phyloP scores from a whole-genome alignment of 2,329 filamentous ascomycete species.

The Beauveria rudraprayagi region DNA sequence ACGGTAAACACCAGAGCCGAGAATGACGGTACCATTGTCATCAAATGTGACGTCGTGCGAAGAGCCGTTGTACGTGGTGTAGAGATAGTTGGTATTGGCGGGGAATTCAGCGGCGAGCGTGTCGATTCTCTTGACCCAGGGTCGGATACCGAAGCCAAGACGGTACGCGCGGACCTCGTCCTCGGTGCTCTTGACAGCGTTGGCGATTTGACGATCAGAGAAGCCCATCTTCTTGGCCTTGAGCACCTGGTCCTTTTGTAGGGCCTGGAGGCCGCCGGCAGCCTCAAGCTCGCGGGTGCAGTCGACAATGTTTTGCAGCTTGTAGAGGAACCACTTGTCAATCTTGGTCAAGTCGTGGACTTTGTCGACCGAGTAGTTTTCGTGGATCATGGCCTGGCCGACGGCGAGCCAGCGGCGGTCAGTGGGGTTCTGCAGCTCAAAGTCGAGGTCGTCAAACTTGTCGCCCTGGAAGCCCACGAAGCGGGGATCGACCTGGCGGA shows the following conservation, averaged over 20 bases:
- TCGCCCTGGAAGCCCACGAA: constrained; percentile 93
- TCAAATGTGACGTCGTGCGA: constrained; percentile 91
- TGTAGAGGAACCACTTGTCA: constrained; percentile 98
- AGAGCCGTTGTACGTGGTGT: constrained; percentile 95
- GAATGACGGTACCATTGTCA: constrained; percentile 80
- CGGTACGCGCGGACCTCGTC: constrained; percentile 81
- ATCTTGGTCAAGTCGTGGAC: constrained; percentile 96
- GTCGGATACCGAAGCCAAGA: constrained; percentile 78
- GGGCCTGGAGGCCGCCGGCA: constrained; percentile 69
- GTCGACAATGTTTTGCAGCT: constrained; percentile 94
- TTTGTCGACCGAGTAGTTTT: constrained; percentile 86
- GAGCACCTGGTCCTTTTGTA: constrained; percentile 81
- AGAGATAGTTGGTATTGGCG: constrained; percentile 88
- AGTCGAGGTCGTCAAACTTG: constrained; percentile 87
- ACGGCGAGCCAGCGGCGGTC: constrained; percentile 97
- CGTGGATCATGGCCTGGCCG: constrained; percentile 95
- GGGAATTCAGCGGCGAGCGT: constrained; percentile 96
- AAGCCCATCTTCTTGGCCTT: constrained; percentile 98
- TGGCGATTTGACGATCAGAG: constrained; percentile 90
- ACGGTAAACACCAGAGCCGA: constrained; percentile 93
- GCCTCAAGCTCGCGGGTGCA: constrained; percentile 79
- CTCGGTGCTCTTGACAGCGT: constrained; percentile 76
- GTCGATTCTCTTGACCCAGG: constrained; percentile 98
- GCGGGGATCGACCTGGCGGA: constrained; percentile 88
- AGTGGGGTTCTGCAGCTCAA: constrained; percentile 82